Percentiles rank a stretch among this genome's conserved stretches.
These are phyloP conservation scores for Sporobolus alterniflorus DNA, from an alignment of 202 grass and related monocot species.

Conservation along the genomic window DNA sequence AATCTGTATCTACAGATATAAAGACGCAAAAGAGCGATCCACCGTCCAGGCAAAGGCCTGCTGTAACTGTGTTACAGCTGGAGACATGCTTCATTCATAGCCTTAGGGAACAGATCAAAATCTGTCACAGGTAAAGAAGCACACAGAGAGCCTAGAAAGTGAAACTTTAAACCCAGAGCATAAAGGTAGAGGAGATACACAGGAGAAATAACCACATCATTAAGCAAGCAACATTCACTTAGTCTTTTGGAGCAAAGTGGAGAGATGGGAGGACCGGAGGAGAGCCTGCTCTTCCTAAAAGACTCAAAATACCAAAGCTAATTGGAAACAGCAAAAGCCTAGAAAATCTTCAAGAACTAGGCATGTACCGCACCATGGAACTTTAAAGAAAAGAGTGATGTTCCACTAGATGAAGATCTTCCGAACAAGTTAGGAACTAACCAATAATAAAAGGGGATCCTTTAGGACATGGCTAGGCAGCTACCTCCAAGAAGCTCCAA, in stretches of 20 bases:
- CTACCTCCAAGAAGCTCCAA: constrained; percentile 6
- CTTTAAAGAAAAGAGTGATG: constrained; percentile 27
- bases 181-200: constrained; percentile 45
- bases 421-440: constrained; percentile 39
- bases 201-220: constrained; percentile 56
- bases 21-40: constrained; percentile 47
- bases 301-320: constrained; percentile 52
- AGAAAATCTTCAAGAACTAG: constrained; percentile 60
- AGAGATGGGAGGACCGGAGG: constrained; percentile 48
- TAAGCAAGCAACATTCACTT: constrained; percentile 43
- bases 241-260: constrained; percentile 48
- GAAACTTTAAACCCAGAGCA: constrained; percentile 58
- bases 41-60: constrained; percentile 48
- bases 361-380: constrained; percentile 27
- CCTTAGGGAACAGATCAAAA: constrained; percentile 56
- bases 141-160: constrained; percentile 44
- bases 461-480: constrained; percentile 40
- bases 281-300: constrained; percentile 44
- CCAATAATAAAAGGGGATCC: constrained; percentile 14
- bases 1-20: constrained; percentile 42
- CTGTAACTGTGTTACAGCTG: constrained; percentile 49
- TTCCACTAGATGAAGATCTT: constrained; percentile 46
- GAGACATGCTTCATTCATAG: constrained; percentile 42
- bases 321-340: constrained; percentile 66
- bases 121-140: constrained; percentile 48